Base-by-base conservation (phyloP, 1,284 basidiomycete species). In the Amylostereum areolatum region DNA sequence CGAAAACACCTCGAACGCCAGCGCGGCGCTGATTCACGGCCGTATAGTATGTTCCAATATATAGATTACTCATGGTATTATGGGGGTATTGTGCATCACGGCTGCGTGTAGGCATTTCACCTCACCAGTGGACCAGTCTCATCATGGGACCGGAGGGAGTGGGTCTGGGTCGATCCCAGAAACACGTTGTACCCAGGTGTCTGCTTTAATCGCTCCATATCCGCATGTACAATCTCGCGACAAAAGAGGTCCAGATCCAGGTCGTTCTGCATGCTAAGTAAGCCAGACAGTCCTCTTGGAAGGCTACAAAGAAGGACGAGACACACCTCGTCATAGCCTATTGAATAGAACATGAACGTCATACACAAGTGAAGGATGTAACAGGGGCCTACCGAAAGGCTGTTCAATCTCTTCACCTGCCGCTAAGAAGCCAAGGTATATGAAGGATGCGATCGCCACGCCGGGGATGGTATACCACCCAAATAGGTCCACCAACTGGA, bases 371-470 rank as follows among this genome's bases (percentile, higher is more conserved):
- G 12, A 24, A 40, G 25, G 44, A 48, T 25, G n/a, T 25, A 34
- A 43, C 12, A 39, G 18, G 29, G 5, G 61, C 75, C 33, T 47
- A 77, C 80, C 81, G 57, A 85, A 85, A 0, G 81, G 81, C 59
- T 85, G 81, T 59, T 84, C 82, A 45, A 83, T 81, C 58, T 83
- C 81, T 55, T 83, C 80, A 25, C 81, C 82, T 0, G 80, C 79
- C 1, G 81, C 79, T 7, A 84, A 58, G 57, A 85, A 81, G 6
- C 81, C 81, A 25, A 85, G 72, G 60, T 81, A 84, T 48, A 84
- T 82, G 66, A 83, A 85, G 1, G 81, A 69, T 1, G 81, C 80
- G 43, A 84, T 73, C 5, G 66, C 68, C 4, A 80, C 78, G 28
- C 79, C 81, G 2, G 77, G 74, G 40, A 85, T 78, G 1, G 81